Base-by-base conservation (phyloP, 805 yeast genomes). In the Yarrowia yakushimensis region DNA sequence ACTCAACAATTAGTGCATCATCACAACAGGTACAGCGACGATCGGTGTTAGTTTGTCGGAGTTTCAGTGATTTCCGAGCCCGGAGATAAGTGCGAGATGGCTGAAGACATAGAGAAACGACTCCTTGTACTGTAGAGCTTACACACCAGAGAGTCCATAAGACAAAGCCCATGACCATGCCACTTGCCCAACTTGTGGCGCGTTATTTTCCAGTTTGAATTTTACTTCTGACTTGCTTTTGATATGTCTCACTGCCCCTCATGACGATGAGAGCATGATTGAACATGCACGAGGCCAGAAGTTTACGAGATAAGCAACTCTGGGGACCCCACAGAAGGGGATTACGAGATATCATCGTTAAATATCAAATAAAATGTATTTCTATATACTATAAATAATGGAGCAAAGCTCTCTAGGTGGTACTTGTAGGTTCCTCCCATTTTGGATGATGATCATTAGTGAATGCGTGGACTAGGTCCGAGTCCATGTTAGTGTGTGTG, bases 311-410 rank as follows among this genome's bases (percentile, higher is more conserved):
- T 8, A 25, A 41, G 45, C 27, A 41, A 41, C 28, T 22, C 12
- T n/a, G 45, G 45, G 45, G 45, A 3, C 42, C n/a, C 42, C 42
- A 37, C 15, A 37, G n/a, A n/a, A n/a, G n/a, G n/a, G n/a, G n/a
- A n/a, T n/a, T n/a, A n/a, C n/a, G n/a, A n/a, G n/a, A n/a, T n/a
- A n/a, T n/a, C n/a, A n/a, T n/a, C n/a, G n/a, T n/a, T n/a, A 13
- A 13, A 2, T 33, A 10, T 15, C 18, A 2, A n/a, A 33, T n/a
- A n/a, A 34, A 7, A 28, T 45, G 52, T 45, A 45, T 45, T 45
- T 45, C 52, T 45, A 45, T 45, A 45, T 45, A 45, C 52, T 45
- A 28, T 45, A 45, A 45, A 45, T 45, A 45, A 45, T 13, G 52
- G 52, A 45, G 36, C 36, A 2, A 3, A n/a, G 1, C 25, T 25